Conservation (phyloP, 306 rosid genomes). For the Hippophae rhamnoides region DNA sequence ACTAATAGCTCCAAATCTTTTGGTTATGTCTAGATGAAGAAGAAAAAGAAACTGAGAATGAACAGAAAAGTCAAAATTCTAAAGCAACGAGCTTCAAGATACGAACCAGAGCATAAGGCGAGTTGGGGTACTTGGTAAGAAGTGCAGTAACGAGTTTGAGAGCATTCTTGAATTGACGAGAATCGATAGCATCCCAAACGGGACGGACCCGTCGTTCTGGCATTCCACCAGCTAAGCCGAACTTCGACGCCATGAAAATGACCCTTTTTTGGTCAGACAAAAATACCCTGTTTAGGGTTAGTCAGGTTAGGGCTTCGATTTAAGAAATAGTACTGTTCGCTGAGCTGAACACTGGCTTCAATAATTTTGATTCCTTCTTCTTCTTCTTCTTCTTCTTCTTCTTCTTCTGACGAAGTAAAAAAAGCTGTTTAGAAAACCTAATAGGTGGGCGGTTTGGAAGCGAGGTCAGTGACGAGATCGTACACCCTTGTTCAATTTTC, state of each 20-base stretch:
- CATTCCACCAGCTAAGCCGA: constrained; percentile 86
- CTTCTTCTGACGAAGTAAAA: too few species aligned
- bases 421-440: too few species aligned
- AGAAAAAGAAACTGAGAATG: not conserved
- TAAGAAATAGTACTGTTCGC: not conserved
- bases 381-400: too few species aligned
- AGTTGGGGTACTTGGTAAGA: constrained; percentile 57
- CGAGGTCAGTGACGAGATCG: too few species aligned
- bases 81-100: not conserved
- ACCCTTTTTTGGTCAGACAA: too few species aligned
- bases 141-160: constrained; percentile 64
- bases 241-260: constrained; percentile 67
- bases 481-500: too few species aligned
- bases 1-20: too few species aligned
- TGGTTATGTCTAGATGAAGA: too few species aligned
- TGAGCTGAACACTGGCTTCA: too few species aligned
- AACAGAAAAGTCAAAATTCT: not conserved
- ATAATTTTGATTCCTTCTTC: too few species aligned
- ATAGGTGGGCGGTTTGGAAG: too few species aligned
- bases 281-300: not conserved
- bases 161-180: constrained; percentile 87
- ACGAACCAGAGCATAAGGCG: constrained; percentile 74
- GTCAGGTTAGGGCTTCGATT: not conserved
- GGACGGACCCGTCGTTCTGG: constrained; percentile 95
- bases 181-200: constrained; percentile 96